Percentiles rank a stretch among this genome's conserved stretches.
phyloP scores from a whole-genome alignment of 306 rosid species.

The Vicia sativa region DNA sequence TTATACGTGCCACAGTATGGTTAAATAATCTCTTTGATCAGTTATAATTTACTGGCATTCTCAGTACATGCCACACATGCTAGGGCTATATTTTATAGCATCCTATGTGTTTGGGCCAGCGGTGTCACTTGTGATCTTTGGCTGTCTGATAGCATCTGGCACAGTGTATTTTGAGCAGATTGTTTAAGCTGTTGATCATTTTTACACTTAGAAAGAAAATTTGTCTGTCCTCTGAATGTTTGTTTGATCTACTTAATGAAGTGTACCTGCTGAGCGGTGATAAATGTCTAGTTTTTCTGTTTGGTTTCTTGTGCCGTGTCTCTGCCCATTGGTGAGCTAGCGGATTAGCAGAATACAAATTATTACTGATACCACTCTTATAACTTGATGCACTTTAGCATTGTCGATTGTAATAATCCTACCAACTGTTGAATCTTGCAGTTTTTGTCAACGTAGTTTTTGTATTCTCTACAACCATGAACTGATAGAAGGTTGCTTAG shows the following conservation, averaged over 20 bases:
- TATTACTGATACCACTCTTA: not conserved
- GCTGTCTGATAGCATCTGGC: not conserved
- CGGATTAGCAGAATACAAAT: not conserved
- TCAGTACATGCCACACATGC: slow-evolving; percentile 42
- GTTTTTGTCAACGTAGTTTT: not conserved
- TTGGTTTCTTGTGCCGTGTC: slow-evolving; percentile 10
- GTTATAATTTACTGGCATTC: slow-evolving; percentile 43
- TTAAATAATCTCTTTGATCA: slow-evolving; percentile 41
- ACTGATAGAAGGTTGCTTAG: not conserved
- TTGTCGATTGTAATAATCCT: not conserved
- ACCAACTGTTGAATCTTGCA: not conserved
- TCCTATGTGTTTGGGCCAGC: slow-evolving; percentile 25
- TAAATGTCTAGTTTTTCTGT: not conserved
- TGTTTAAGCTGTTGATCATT: slow-evolving; percentile 26
- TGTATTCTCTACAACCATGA: not conserved
- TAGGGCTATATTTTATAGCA: slow-evolving; percentile 18
- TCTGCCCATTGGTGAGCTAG: not conserved
- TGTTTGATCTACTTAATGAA: not conserved
- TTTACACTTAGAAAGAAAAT: slow-evolving; percentile 1
- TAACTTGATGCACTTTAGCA: not conserved
- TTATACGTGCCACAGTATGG: slow-evolving; percentile 49
- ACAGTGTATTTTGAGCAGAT: not conserved
- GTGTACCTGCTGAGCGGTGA: slow-evolving; percentile 3
- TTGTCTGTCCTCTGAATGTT: not conserved
- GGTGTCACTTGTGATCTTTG: slow-evolving; percentile 8